phyloP scores from a whole-genome alignment of 2,329 filamentous ascomycete genomes.

The Drechmeria coniospora region DNA sequence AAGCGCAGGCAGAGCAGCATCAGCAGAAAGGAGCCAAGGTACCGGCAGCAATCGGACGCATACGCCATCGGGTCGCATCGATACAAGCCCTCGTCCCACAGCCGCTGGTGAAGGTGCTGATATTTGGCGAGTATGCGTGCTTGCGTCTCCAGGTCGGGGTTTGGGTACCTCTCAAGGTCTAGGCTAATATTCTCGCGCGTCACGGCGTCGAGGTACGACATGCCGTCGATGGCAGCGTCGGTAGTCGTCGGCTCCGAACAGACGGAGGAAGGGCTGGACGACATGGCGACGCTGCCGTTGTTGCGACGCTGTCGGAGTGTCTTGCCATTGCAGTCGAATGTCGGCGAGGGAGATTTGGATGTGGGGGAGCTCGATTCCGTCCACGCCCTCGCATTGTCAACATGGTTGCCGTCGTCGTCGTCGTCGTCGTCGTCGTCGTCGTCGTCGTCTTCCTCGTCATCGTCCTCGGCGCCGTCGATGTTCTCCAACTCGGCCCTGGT shows the following conservation, averaged over 20 bases:
- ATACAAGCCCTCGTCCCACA: constrained; percentile 64
- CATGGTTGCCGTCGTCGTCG: constrained; percentile 4
- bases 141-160: constrained; percentile 59
- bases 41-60: constrained; percentile 57
- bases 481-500: constrained; percentile 21
- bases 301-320: constrained; percentile 15
- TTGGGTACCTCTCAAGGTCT: constrained; percentile 68
- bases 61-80: constrained; percentile 75
- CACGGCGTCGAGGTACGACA: constrained; percentile 51
- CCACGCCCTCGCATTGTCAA: constrained; percentile 4
- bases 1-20: constrained; percentile 45
- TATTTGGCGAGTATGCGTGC: constrained; percentile 66
- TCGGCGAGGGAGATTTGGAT: constrained; percentile 35
- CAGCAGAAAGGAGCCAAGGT: constrained; percentile 44
- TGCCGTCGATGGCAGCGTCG: constrained; percentile 29
- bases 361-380: constrained; percentile 28
- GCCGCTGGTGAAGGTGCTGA: constrained; percentile 54
- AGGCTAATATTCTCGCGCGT: constrained; percentile 59
- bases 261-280: not conserved
- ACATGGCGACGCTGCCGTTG: too few relatives aligned
- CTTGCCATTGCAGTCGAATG: constrained; percentile 27
- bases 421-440: constrained; percentile 9
- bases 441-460: constrained; percentile 6
- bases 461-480: constrained; percentile 5
- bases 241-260: constrained; percentile 40